Evolutionary conservation across 306 rosid genomes (phyloP).

Genomic region (Castanopsis chinensis): DNA sequence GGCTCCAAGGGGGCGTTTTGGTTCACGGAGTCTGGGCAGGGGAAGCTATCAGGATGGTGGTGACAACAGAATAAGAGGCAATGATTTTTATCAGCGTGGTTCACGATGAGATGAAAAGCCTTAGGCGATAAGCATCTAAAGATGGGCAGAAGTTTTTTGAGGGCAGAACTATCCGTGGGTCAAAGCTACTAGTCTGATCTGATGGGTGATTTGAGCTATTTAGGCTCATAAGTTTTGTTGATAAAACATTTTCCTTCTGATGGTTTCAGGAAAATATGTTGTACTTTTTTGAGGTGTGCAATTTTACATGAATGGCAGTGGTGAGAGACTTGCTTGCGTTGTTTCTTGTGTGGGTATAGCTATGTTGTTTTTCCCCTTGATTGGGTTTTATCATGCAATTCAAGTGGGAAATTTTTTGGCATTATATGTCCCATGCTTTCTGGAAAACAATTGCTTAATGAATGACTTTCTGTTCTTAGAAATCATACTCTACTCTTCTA

Average conservation of each 20-base stretch:
- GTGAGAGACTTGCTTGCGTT: conserved; percentile 36
- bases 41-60: conserved; percentile 56
- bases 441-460: conserved; percentile 32
- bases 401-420: conserved; percentile 63
- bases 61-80: conserved; percentile 62
- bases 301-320: conserved; percentile 26
- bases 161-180: conserved; percentile 7
- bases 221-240: conserved; percentile 11
- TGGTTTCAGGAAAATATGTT: conserved; percentile 37
- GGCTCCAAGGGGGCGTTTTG: conserved; percentile 74
- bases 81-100: conserved; percentile 69
- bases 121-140: neutral
- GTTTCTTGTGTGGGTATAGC: conserved; percentile 34
- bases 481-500: conserved; percentile 1
- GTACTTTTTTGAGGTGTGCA: conserved; percentile 42
- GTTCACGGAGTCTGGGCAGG: conserved; percentile 60
- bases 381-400: conserved; percentile 62
- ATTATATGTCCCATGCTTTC: conserved; percentile 32
- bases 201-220: conserved; percentile 33
- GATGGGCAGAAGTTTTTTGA: neutral
- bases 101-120: conserved; percentile 43
- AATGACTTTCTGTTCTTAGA: conserved; percentile 10
- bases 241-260: conserved; percentile 32
- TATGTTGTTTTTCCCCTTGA: conserved; percentile 47
- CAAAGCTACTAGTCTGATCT: conserved; percentile 21